Evolutionary conservation across 2,329 filamentous ascomycete genomes (phyloP).

Genomic region (Niveomyces coronatus): DNA sequence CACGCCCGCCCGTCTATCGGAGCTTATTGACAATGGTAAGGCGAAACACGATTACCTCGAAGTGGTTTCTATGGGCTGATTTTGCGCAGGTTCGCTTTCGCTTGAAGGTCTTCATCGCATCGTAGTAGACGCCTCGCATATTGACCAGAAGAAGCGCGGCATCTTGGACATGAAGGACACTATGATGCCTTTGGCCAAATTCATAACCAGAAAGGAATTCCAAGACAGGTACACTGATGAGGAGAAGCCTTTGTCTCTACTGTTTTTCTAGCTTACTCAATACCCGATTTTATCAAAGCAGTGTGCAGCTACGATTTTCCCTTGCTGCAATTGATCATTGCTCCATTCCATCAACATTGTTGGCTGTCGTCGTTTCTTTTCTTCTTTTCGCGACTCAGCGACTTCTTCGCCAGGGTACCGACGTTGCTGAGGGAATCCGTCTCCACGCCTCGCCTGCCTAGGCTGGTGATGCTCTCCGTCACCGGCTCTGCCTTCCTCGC

Average conservation of each 20-base stretch:
- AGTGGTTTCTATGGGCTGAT: not conserved
- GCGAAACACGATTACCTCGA: not conserved
- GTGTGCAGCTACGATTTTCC: not conserved
- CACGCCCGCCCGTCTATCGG: slow-evolving; percentile 72
- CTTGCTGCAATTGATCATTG: not conserved
- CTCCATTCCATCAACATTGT: not conserved
- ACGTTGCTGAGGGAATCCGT: not conserved
- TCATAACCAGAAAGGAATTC: slow-evolving; percentile 62
- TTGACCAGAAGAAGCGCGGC: slow-evolving; percentile 89
- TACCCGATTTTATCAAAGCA: slow-evolving; percentile 12
- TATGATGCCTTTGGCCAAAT: slow-evolving; percentile 65
- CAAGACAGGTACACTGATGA: slow-evolving; percentile 56
- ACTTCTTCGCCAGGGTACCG: not conserved
- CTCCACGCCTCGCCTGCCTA: not conserved
- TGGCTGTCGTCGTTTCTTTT: no score
- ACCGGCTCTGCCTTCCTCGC: slow-evolving; percentile 5
- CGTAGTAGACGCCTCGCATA: slow-evolving; percentile 82
- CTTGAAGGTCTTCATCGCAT: slow-evolving; percentile 64
- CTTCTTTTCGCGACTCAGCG: not conserved
- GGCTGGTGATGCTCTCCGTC: no score
- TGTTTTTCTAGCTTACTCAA: slow-evolving; percentile 50
- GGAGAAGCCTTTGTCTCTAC: slow-evolving; percentile 46
- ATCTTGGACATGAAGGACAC: slow-evolving; percentile 95
- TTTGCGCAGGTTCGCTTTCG: slow-evolving; percentile 50
- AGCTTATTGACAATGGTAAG: slow-evolving; percentile 71